These are phyloP conservation scores for Colletotrichum sp. DNA, from an alignment of 2,329 filamentous ascomycete species.

Conservation along the genomic window DNA sequence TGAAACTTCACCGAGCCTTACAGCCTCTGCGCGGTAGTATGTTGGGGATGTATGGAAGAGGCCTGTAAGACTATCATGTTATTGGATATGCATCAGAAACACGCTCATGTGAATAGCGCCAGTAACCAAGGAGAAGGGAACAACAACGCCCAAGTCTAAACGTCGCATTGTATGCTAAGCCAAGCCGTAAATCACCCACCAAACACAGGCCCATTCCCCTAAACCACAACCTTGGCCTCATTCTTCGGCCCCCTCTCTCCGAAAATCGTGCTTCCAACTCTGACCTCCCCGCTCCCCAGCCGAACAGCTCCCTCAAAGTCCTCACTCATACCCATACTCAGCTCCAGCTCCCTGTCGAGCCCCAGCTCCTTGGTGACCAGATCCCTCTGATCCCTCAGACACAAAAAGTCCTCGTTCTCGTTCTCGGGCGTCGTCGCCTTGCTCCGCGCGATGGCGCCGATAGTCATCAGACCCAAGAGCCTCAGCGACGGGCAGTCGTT, in stretches of 20 bases:
- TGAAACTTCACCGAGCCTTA: background rate
- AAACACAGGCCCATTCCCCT: background rate
- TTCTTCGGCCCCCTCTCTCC: slow-evolving; percentile 80
- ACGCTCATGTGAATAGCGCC: background rate
- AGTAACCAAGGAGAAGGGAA: background rate
- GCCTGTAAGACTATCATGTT: background rate
- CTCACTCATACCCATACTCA: slow-evolving; percentile 99
- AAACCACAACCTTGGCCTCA: slow-evolving; percentile 73
- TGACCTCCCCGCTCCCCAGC: slow-evolving; percentile 86
- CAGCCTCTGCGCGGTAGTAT: background rate
- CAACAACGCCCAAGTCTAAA: background rate
- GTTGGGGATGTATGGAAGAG: background rate
- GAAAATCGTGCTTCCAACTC: slow-evolving; percentile 94
- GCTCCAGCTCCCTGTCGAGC: slow-evolving; percentile 66
- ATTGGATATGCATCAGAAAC: background rate
- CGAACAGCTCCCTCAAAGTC: slow-evolving; percentile 90
- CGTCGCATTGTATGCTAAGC: background rate
- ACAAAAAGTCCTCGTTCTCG: slow-evolving; percentile 91
- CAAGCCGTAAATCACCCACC: background rate
- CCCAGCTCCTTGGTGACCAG: slow-evolving; percentile 62
- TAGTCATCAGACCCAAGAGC: slow-evolving; percentile 92
- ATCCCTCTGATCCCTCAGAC: slow-evolving; percentile 73
- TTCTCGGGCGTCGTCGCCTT: slow-evolving; percentile 73
- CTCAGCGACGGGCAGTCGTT: slow-evolving; percentile 75
- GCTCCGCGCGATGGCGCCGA: slow-evolving; percentile 90